Percentiles rank a stretch among this genome's conserved stretches.
These are phyloP conservation scores for Hypoxylon sp. DNA, from an alignment of 2,329 filamentous ascomycete species.

Conservation along the genomic window DNA sequence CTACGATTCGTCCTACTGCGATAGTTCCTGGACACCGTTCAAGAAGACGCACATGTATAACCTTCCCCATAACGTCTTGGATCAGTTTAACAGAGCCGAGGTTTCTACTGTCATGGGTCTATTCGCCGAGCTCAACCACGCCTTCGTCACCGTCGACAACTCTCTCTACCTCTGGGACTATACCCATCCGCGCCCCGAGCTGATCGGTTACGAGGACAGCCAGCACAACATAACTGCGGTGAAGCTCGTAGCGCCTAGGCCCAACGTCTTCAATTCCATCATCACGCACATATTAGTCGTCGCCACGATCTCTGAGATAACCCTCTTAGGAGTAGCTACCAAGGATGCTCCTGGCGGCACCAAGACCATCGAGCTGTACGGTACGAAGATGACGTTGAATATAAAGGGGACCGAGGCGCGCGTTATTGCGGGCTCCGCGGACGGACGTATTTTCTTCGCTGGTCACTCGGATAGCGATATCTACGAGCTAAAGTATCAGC, in stretches of 20 bases:
- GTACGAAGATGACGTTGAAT: slow-evolving; percentile 84
- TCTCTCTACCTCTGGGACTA: slow-evolving; percentile 98
- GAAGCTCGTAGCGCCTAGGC: slow-evolving; percentile 82
- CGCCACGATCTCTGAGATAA: slow-evolving; percentile 84
- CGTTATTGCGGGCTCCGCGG: slow-evolving; percentile 80
- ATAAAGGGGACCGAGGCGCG: slow-evolving; percentile 79
- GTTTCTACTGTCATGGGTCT: slow-evolving; percentile 93
- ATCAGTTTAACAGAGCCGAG: slow-evolving; percentile 88
- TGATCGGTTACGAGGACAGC: slow-evolving; percentile 92
- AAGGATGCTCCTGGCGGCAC: slow-evolving; percentile 72
- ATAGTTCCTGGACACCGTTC: slow-evolving; percentile 84
- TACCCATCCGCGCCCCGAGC: slow-evolving; percentile 86
- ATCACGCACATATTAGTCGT: slow-evolving; percentile 92
- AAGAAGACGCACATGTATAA: slow-evolving; percentile 86
- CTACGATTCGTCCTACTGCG: slow-evolving; percentile 77
- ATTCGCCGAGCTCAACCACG: slow-evolving; percentile 93
- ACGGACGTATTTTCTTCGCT: slow-evolving; percentile 92
- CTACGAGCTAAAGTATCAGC: slow-evolving; percentile 94
- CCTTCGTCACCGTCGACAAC: slow-evolving; percentile 96
- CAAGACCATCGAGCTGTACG: slow-evolving; percentile 79
- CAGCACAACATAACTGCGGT: slow-evolving; percentile 89
- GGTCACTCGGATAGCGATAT: slow-evolving; percentile 84
- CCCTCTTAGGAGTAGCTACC: slow-evolving; percentile 84
- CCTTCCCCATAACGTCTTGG: slow-evolving; percentile 90
- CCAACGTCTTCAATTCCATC: slow-evolving; percentile 83